Evolutionary conservation across 768 basidiomycete genomes (phyloP).

Genomic region (Leccinum arenicola): DNA sequence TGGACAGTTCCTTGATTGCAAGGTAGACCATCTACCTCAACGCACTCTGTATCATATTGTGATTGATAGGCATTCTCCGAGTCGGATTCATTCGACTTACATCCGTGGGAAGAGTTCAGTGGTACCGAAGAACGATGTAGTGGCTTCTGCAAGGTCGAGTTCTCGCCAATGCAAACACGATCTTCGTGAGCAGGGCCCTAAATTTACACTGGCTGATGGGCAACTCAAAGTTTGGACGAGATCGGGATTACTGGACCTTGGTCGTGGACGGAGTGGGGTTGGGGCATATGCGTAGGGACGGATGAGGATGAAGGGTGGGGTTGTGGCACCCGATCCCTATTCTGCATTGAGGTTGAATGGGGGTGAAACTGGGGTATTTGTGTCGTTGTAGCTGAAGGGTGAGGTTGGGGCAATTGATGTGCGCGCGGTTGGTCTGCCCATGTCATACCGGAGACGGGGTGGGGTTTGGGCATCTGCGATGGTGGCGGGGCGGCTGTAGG

Average conservation of each 20-base stretch:
- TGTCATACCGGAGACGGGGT: neutral
- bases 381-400: neutral
- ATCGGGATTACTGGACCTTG: conserved; percentile 16
- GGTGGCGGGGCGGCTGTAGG: neutral
- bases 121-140: too few species aligned
- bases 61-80: too few species aligned
- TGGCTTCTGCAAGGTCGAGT: too few species aligned
- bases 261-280: conserved; percentile 3
- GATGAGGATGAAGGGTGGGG: neutral
- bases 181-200: too few species aligned
- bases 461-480: neutral
- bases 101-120: too few species aligned
- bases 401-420: neutral
- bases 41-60: too few species aligned
- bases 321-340: neutral
- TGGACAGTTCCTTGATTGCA: too few species aligned
- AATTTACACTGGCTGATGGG: too few species aligned
- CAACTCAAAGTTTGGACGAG: neutral
- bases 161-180: too few species aligned
- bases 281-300: conserved; percentile 21
- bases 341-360: neutral
- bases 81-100: too few species aligned
- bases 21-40: too few species aligned
- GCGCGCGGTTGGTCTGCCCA: neutral
- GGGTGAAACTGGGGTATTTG: neutral